Conservation (phyloP, 805 yeast species). For the Millerozyma acaciae region DNA sequence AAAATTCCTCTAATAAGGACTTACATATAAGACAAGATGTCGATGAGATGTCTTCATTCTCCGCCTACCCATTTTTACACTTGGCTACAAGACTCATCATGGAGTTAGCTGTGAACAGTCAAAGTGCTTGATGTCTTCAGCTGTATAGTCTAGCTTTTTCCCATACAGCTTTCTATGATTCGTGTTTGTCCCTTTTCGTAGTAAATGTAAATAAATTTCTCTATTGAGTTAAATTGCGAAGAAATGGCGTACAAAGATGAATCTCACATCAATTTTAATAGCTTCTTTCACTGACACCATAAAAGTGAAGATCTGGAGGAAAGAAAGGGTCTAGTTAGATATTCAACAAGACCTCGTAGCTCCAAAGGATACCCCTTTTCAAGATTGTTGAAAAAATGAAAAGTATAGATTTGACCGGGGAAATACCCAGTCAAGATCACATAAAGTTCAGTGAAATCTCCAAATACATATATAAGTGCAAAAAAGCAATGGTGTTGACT, state of each 20-base stretch:
- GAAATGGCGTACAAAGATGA: conserved; percentile 1
- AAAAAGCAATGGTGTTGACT: conserved; percentile 65
- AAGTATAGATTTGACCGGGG: conserved; percentile 19
- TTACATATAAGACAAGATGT: conserved; percentile 33
- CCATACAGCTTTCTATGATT: not conserved
- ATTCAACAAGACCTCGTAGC: not conserved
- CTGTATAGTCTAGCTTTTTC: not conserved
- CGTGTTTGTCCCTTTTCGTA: conserved; percentile 3
- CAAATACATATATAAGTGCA: conserved; percentile 46
- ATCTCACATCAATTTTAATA: not conserved
- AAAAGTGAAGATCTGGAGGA: not conserved
- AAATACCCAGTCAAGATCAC: conserved; percentile 3
- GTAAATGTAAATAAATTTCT: conserved; percentile 5
- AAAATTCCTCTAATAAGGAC: conserved; percentile 23
- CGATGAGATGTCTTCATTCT: conserved; percentile 83
- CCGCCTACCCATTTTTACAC: conserved; percentile 93
- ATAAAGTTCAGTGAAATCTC: conserved; percentile 38
- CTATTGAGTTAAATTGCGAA: conserved; percentile 4
- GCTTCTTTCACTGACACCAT: not conserved
- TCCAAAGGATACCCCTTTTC: not conserved
- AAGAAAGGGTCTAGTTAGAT: not conserved
- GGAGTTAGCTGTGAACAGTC: conserved; percentile 96
- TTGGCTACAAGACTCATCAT: conserved; percentile 87
- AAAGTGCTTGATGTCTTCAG: conserved; percentile 32
- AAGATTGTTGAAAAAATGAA: conserved; percentile 10